These are phyloP conservation scores for Venturia aucupariae DNA, from an alignment of 2,329 filamentous ascomycete species.

Conservation along the genomic window DNA sequence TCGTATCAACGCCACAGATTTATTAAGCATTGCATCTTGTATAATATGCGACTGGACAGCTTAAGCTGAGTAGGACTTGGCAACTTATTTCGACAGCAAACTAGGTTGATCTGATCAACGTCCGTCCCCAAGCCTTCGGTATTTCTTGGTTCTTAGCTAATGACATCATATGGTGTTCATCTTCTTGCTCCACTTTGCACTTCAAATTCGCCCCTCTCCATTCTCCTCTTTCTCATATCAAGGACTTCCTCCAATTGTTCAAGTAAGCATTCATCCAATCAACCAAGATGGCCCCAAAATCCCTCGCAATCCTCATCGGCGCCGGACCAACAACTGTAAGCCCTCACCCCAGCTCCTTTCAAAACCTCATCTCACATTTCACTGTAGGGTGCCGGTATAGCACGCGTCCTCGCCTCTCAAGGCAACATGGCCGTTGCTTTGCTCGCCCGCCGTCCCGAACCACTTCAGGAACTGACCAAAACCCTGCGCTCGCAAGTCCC, in stretches of 20 bases:
- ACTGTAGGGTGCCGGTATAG: conserved; percentile 44
- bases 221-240: background rate
- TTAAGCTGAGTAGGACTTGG: background rate
- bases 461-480: conserved; percentile 34
- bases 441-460: conserved; percentile 40
- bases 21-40: background rate
- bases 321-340: conserved; percentile 26
- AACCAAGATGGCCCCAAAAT: conserved; percentile 22
- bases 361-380: background rate
- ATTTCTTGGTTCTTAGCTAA: background rate
- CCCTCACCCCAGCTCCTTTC: background rate
- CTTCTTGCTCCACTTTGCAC: background rate
- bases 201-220: background rate
- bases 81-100: background rate
- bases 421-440: conserved; percentile 49
- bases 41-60: background rate
- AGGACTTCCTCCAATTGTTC: background rate
- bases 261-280: background rate
- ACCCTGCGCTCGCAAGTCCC: conserved; percentile 34
- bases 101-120: background rate
- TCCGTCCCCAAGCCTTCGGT: background rate
- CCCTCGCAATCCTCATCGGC: conserved; percentile 27
- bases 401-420: conserved; percentile 43
- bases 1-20: background rate
- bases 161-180: conserved; percentile 4